Evolutionary conservation across 306 rosid genomes (phyloP), one percentile per base, ranked within the genome.

Genomic region (Myrica gale): DNA sequence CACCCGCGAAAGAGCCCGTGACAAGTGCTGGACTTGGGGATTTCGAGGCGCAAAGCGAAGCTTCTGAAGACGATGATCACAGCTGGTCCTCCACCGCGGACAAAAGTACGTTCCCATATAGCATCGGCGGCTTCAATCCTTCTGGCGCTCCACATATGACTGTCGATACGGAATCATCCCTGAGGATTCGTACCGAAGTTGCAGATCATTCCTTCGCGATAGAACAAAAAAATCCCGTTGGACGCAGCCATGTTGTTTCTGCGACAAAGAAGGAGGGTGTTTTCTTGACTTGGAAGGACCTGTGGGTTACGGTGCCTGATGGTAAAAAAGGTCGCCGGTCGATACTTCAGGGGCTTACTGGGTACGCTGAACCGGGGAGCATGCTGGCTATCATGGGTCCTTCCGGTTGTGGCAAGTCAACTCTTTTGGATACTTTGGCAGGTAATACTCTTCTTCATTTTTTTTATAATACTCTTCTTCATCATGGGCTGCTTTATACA

Each of bases 351-450:
- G 82, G 68, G n/a, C 47, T 85, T 0, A 89, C 85, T 2, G 86
- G 89, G 19, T 91, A 79, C 80, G 97, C 93, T 58, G 80, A 80
- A 6, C 90, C 90, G 10, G 97, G 91, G 1, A 80, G 85, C 73
- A 80, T 88, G 12, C 72, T 92, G 74, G 96, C 97, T 21, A 84
- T 92, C 17, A 90, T 92, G 96, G 97, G 97, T 42, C 96, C 96
- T 79, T 89, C 96, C 65, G 96, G 97, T 15, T 89, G 58, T 62
- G 97, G 97, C 62, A 92, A 92, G 48, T 83, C 93, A 0, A 89
- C 96, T 10, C 93, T 92, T 69, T 85, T 92, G 78, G 96, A 92
- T 78, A 71, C 93, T 20, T 76, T 92, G 77, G 90, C 91, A 70
- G 96, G 95, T 82, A 37, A 26, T 26, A 26, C 1, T 26, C 32